phyloP scores from a whole-genome alignment of 768 basidiomycete genomes.

The Pisolithus tinctorius region DNA sequence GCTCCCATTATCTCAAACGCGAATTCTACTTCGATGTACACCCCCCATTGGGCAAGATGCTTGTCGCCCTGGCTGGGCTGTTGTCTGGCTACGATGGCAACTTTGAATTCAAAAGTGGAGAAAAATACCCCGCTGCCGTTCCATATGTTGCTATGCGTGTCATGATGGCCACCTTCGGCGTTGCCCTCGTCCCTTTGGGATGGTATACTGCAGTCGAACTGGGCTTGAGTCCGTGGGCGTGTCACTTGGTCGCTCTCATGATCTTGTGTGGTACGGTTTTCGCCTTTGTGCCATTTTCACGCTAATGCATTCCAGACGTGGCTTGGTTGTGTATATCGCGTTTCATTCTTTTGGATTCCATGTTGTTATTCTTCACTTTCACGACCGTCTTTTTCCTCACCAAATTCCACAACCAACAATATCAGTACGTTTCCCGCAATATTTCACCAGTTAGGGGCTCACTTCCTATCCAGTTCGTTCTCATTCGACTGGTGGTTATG shows the following conservation, averaged over 20 bases:
- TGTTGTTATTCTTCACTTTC: slow-evolving; percentile 99
- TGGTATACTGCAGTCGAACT: slow-evolving; percentile 97
- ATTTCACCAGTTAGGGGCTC: not conserved
- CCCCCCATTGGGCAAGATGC: slow-evolving; percentile 97
- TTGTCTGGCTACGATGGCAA: slow-evolving; percentile 86
- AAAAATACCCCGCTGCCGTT: slow-evolving; percentile 71
- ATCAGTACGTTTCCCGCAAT: slow-evolving; percentile 52
- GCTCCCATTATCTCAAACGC: slow-evolving; percentile 94
- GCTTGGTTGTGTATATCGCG: slow-evolving; percentile 96
- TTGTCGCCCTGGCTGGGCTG: slow-evolving; percentile 89
- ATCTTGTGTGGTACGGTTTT: slow-evolving; percentile 74
- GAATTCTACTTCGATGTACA: slow-evolving; percentile 99
- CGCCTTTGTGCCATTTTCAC: not conserved
- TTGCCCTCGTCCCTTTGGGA: slow-evolving; percentile 89
- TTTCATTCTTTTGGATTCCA: slow-evolving; percentile 96
- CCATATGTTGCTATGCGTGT: slow-evolving; percentile 95
- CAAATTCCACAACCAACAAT: slow-evolving; percentile 97
- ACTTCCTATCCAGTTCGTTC: slow-evolving; percentile 57
- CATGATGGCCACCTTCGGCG: slow-evolving; percentile 90
- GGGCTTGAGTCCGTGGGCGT: slow-evolving; percentile 83
- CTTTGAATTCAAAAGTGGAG: slow-evolving; percentile 94
- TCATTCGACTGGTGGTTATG: slow-evolving; percentile 97
- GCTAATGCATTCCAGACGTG: slow-evolving; percentile 52
- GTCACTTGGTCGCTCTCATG: slow-evolving; percentile 92
- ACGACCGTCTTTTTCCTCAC: slow-evolving; percentile 90